Evolutionary conservation across 2,329 filamentous ascomycete genomes (phyloP).

Genomic region (Didymella keratinophila): DNA sequence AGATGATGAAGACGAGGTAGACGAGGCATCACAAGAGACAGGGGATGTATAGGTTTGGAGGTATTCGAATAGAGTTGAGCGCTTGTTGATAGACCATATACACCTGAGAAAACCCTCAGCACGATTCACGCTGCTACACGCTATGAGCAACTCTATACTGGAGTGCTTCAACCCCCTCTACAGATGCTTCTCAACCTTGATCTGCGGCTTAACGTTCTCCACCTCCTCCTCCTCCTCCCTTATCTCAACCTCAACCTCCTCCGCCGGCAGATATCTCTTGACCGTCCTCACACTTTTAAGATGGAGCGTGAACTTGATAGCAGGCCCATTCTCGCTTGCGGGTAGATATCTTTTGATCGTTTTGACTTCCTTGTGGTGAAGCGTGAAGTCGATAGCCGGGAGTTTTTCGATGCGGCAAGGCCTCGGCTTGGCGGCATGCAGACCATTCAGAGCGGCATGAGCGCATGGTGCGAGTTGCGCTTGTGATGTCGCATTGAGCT

Average conservation of each 20-base stretch:
- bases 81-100: neutral
- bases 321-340: neutral
- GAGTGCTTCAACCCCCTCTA: neutral
- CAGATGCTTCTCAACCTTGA: neutral
- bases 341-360: neutral
- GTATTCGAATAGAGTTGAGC: neutral
- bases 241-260: neutral
- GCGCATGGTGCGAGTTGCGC: neutral
- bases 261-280: neutral
- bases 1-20: slow-evolving; percentile 27
- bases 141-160: neutral
- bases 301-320: neutral
- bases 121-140: neutral
- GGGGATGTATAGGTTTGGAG: neutral
- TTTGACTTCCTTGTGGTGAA: neutral
- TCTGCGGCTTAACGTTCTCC: neutral
- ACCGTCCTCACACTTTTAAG: neutral
- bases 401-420: neutral
- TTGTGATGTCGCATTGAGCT: too few species aligned
- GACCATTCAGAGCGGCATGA: neutral
- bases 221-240: neutral
- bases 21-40: neutral
- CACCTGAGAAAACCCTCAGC: neutral
- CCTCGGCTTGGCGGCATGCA: neutral
- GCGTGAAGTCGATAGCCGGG: neutral